Evolutionary conservation across 805 yeast species (phyloP).

Genomic region (Hanseniaspora lindneri): DNA sequence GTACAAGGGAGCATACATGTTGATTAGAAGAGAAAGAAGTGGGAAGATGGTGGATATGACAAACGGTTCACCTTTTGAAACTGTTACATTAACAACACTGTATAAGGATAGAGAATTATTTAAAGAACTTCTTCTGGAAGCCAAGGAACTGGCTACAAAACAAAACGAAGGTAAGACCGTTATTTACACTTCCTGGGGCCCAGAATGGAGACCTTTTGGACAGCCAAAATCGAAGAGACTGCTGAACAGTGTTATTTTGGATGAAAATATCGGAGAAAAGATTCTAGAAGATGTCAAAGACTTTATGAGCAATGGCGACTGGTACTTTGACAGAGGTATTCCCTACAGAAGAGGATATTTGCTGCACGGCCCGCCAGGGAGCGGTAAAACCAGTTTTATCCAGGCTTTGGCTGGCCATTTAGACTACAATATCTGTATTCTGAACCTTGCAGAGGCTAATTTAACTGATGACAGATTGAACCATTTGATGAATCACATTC

Average conservation of each 20-base stretch:
- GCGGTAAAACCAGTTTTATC: constrained; percentile 90
- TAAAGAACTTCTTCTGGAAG: constrained; percentile 62
- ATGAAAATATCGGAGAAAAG: constrained; percentile 53
- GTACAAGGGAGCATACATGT: constrained; percentile 78
- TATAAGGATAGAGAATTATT: constrained; percentile 69
- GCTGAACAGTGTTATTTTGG: constrained; percentile 76
- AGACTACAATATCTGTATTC: constrained; percentile 87
- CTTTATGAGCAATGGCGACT: constrained; percentile 64
- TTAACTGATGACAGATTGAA: constrained; percentile 89
- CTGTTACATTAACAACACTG: constrained; percentile 83
- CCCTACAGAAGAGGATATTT: constrained; percentile 93
- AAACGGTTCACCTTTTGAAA: constrained; percentile 89
- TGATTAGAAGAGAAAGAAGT: constrained; percentile 80
- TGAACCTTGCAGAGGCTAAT: constrained; percentile 81
- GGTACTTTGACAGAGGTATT: constrained; percentile 95
- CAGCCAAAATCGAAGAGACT: constrained; percentile 81
- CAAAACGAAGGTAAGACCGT: constrained; percentile 89
- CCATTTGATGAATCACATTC: constrained; percentile 92
- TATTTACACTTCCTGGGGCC: constrained; percentile 88
- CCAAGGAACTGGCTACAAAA: constrained; percentile 68
- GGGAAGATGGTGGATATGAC: constrained; percentile 80
- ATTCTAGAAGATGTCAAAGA: constrained; percentile 66
- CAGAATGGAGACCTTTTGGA: constrained; percentile 98
- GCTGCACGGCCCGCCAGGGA: constrained; percentile 93
- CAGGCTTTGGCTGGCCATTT: constrained; percentile 94